phyloP scores from a whole-genome alignment of 768 basidiomycete genomes.

The Baorangia bicolor region DNA sequence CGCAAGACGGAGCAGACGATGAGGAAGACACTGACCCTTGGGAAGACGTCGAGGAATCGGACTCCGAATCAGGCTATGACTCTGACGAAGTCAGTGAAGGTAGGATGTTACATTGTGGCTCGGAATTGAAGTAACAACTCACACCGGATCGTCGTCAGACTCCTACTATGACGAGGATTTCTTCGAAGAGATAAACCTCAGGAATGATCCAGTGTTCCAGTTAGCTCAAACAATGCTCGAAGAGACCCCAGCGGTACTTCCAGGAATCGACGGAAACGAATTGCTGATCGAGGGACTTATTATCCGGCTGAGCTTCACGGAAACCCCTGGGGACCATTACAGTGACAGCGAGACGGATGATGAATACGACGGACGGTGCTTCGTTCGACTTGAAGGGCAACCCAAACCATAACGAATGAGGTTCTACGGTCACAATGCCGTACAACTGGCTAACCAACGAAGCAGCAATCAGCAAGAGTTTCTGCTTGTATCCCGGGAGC shows the following conservation, averaged over 20 bases:
- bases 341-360: conserved; percentile 1
- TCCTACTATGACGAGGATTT: background rate
- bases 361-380: background rate
- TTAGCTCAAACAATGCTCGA: background rate
- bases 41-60: background rate
- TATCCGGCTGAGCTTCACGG: background rate
- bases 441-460: background rate
- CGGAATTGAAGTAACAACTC: background rate
- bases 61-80: background rate
- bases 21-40: background rate
- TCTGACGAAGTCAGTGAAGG: background rate
- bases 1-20: background rate
- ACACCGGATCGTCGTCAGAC: background rate
- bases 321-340: background rate
- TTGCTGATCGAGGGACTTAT: conserved; percentile 7
- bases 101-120: background rate
- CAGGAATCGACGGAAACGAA: background rate
- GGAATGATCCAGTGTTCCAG: background rate
- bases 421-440: background rate
- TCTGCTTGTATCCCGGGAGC: conserved; percentile 1
- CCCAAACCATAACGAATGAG: background rate
- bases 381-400: background rate
- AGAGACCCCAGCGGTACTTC: background rate
- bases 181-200: background rate
- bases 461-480: background rate